Evolutionary conservation across 352 stramenopile genomes (phyloP), one percentile per base, ranked within the genome.

Genomic region (Pythium aphanidermatum): DNA sequence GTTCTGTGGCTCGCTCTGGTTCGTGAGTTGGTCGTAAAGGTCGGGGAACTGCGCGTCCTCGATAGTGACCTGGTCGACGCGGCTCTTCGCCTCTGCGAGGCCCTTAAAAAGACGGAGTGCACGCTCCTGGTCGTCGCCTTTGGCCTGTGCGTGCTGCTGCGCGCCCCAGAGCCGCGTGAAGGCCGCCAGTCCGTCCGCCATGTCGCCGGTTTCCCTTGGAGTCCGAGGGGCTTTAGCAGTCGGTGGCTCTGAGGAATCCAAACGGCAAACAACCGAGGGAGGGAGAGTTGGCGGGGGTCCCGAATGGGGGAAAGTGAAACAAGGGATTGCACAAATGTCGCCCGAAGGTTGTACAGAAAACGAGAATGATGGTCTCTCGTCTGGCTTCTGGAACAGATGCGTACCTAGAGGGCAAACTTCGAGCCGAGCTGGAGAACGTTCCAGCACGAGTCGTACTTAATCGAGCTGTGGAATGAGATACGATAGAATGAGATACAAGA

Each of bases 1-100:
- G 64, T 94, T 94, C 57, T 94, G 82, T 26, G 80, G 77, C 73
- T 94, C 83, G 19, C 74, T 74, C 51, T 90, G 80, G 23, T 75
- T 85, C 52, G 72, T 66, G 6, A 94, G 63, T 40, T 89, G 83
- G 46, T 94, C 83, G 30, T 68, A 68, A 35, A 94, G 64, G 48
- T 94, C 83, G 6, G 83, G 80, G 49, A 63, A 84, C 52, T 86
- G 77, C 26, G 74, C 66, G 58, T 94, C 83, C 27, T 86, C 75
- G 41, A 82, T 58, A 24, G 63, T 44, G 10, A 74, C 66, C 55
- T 92, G 80, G 49, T 94, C 80, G 25, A 92, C 68, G 46, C 75
- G 74, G 46, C 53, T 72, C 62, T 88, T 88, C 51, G 71, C 77
- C 46, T 89, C 75, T 19, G 63, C 48, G 1, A 92, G 62, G 5